A percentile compares a stretch with the other conserved stretches of the same genome.
Evolutionary conservation across 352 stramenopile species (phyloP).

Genomic region (Phytophthora gonapodyides): DNA sequence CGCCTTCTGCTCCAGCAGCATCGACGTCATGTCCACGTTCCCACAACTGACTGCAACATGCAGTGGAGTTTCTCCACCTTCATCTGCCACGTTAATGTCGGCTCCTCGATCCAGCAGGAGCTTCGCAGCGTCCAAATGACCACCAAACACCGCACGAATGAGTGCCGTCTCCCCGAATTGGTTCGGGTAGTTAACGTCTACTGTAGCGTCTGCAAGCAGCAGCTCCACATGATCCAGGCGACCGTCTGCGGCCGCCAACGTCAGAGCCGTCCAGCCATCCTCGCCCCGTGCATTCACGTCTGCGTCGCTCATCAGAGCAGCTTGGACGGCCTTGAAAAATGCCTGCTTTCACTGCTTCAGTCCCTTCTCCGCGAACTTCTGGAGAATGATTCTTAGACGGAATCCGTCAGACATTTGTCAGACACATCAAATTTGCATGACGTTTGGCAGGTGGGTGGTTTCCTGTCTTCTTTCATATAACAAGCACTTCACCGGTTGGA

Average conservation of each 20-base stretch:
- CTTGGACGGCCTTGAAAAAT: background rate
- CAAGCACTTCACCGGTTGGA: no score
- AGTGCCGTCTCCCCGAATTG: conserved; percentile 18
- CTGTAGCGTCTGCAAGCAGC: conserved; percentile 1
- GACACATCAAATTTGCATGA: no score
- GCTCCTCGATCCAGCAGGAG: conserved; percentile 9
- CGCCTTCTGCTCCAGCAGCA: conserved; percentile 10
- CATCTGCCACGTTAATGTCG: conserved; percentile 5
- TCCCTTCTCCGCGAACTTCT: no score
- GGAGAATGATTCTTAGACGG: no score
- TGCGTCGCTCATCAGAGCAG: background rate
- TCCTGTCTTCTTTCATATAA: no score
- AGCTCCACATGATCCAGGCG: conserved; percentile 11
- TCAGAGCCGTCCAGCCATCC: conserved; percentile 15
- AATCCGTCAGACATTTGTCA: no score
- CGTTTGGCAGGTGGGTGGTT: no score
- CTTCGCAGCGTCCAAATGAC: background rate
- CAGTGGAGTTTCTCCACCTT: conserved; percentile 17
- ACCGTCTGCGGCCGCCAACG: conserved; percentile 12
- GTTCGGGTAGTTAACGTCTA: conserved; percentile 5
- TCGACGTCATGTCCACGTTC: background rate
- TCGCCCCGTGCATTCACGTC: conserved; percentile 2
- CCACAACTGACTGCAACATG: conserved; percentile 9
- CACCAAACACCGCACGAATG: conserved; percentile 14
- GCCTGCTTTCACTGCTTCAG: conserved; percentile 7